A percentile compares a stretch with the other conserved stretches of the same genome.
phyloP scores from a whole-genome alignment of 148 eudicot genomes.

The Fagopyrum homotropicum region DNA sequence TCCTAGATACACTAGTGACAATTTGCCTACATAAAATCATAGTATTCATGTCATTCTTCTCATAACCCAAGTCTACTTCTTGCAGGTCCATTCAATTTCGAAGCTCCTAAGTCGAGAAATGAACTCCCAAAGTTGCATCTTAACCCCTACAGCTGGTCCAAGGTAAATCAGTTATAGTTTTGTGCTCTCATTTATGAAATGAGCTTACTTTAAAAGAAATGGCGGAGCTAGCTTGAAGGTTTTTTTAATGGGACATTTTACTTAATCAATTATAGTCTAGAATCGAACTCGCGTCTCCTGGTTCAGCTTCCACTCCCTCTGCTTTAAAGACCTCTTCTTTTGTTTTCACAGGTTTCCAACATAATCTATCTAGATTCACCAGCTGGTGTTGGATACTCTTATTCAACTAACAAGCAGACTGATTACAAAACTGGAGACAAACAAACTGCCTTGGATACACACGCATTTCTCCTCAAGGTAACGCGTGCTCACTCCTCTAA shows the following conservation, averaged over 20 bases:
- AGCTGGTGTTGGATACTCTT: constrained; percentile 78
- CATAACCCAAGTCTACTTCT: neutral
- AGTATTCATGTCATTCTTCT: too few species aligned
- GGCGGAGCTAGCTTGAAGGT: too few species aligned
- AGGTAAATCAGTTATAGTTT: constrained; percentile 28
- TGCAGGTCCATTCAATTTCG: constrained; percentile 92
- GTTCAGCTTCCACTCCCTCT: too few species aligned
- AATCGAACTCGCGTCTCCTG: too few species aligned
- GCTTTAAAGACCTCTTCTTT: neutral
- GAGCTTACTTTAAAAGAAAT: too few species aligned
- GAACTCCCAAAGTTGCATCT: constrained; percentile 63
- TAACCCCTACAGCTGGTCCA: constrained; percentile 94
- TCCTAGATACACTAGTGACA: too few species aligned
- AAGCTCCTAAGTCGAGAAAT: constrained; percentile 37
- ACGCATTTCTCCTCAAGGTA: constrained; percentile 82
- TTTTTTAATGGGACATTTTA: too few species aligned
- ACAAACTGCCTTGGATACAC: constrained; percentile 71
- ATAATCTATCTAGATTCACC: constrained; percentile 91
- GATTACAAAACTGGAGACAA: constrained; percentile 71
- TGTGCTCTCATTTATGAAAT: neutral
- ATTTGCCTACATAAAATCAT: too few species aligned
- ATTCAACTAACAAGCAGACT: constrained; percentile 33
- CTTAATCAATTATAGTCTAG: too few species aligned
- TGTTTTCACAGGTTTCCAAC: constrained; percentile 59
- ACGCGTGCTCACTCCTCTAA: neutral